These are phyloP conservation scores for Lichtheimia hyalospora DNA, from an alignment of 371 early-diverging fungal genomes.

Conservation along the genomic window DNA sequence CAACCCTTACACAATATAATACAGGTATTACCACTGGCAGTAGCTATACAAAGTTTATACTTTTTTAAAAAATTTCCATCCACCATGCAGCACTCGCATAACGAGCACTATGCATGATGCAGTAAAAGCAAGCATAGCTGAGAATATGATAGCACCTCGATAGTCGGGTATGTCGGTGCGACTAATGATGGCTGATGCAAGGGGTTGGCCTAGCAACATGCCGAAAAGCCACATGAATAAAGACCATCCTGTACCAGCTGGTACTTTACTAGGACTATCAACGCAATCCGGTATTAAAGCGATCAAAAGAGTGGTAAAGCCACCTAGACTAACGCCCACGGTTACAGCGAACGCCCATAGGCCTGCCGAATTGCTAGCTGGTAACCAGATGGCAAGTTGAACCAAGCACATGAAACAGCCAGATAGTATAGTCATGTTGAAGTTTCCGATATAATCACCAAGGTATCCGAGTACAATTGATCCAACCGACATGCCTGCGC, in stretches of 20 bases:
- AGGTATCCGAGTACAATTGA: constrained; percentile 43
- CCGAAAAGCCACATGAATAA: constrained; percentile 50
- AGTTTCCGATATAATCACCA: constrained; percentile 57
- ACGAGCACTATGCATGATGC: constrained; percentile 23
- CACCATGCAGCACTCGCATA: constrained; percentile 28
- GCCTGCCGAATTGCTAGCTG: constrained; percentile 35
- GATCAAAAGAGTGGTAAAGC: constrained; percentile 49
- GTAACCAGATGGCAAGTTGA: constrained; percentile 39
- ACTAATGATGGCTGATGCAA: constrained; percentile 45
- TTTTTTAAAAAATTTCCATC: constrained; percentile 18
- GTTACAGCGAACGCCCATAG: constrained; percentile 41
- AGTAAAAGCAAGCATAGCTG: constrained; percentile 21
- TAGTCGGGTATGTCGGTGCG: constrained; percentile 14
- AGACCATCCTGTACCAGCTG: constrained; percentile 49
- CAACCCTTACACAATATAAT: too few relatives aligned
- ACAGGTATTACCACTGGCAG: too few relatives aligned
- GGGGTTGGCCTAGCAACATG: constrained; percentile 50
- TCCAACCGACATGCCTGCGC: constrained; percentile 45
- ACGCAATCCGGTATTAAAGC: constrained; percentile 50
- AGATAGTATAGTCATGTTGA: constrained; percentile 53
- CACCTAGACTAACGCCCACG: constrained; percentile 42
- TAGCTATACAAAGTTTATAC: background rate
- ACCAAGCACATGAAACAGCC: constrained; percentile 40
- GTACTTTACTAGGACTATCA: constrained; percentile 47
- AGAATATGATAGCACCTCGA: constrained; percentile 19